Percentiles rank a stretch among this genome's conserved stretches.
These are phyloP conservation scores for Phalaenopsis aphrodite DNA, from an alignment of 106 monocot species.

Conservation along the genomic window DNA sequence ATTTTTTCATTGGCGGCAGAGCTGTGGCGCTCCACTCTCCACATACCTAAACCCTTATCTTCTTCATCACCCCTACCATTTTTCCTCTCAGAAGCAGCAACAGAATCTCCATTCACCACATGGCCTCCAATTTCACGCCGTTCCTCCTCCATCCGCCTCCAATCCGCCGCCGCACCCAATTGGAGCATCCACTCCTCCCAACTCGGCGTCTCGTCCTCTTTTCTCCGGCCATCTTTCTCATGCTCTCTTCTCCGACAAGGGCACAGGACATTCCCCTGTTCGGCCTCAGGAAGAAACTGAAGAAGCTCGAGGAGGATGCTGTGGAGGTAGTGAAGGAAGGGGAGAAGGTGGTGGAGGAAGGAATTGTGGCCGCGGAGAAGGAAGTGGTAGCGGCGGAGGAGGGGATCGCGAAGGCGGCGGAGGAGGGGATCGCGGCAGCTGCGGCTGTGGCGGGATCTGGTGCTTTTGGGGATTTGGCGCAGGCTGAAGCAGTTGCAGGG, in stretches of 20 bases:
- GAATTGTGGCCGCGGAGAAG: slow-evolving; percentile 27
- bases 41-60: too few species aligned
- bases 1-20: too few species aligned
- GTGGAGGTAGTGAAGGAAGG: slow-evolving; percentile 46
- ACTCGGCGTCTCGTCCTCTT: not conserved
- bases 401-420: slow-evolving; percentile 21
- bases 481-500: slow-evolving; percentile 64
- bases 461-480: slow-evolving; percentile 40
- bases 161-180: not conserved
- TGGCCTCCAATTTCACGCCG: not conserved
- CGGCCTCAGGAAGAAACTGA: slow-evolving; percentile 61
- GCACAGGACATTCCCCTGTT: slow-evolving; percentile 66
- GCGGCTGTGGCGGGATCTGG: slow-evolving; percentile 6
- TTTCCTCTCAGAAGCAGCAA: too few species aligned
- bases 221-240: slow-evolving; percentile 11
- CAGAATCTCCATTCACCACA: too few species aligned
- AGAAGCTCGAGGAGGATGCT: slow-evolving; percentile 64
- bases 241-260: slow-evolving; percentile 11
- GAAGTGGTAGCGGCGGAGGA: slow-evolving; percentile 25
- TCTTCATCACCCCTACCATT: too few species aligned
- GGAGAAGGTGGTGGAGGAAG: slow-evolving; percentile 30
- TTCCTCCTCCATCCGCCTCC: not conserved
- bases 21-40: too few species aligned
- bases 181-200: not conserved
- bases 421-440: slow-evolving; percentile 11